phyloP scores from a whole-genome alignment of 163 green algal genomes.

The Scenedesmus sp. region DNA sequence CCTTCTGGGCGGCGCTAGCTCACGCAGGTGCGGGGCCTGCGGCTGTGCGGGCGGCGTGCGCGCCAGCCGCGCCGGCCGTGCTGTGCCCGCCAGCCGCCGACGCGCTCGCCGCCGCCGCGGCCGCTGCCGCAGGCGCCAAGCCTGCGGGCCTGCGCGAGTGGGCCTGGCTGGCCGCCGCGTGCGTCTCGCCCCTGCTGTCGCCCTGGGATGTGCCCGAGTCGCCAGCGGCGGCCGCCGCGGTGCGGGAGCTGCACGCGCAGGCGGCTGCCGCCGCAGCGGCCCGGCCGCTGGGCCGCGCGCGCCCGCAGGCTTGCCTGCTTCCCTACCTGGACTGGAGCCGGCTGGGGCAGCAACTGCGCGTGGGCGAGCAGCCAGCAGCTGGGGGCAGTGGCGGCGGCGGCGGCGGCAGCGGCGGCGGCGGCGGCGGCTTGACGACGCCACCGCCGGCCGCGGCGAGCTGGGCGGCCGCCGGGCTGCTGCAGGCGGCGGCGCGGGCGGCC shows the following conservation, averaged over 20 bases:
- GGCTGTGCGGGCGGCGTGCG: neutral
- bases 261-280: neutral
- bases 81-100: neutral
- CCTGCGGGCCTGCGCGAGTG: slow-evolving; percentile 22
- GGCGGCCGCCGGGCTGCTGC: neutral
- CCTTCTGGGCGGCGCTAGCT: slow-evolving; percentile 14
- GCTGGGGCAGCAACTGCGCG: slow-evolving; percentile 20
- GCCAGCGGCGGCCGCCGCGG: slow-evolving; percentile 8
- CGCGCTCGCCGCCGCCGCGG: no score
- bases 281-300: neutral
- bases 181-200: neutral
- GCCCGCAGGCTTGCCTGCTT: neutral
- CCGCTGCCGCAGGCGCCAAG: slow-evolving; percentile 16
- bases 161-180: slow-evolving; percentile 19
- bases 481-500: slow-evolving; percentile 11
- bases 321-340: slow-evolving; percentile 24
- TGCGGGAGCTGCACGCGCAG: neutral
- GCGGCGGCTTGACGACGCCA: neutral
- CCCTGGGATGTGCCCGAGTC: slow-evolving; percentile 24
- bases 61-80: neutral
- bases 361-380: neutral
- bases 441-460: slow-evolving; percentile 2
- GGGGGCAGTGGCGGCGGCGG: neutral
- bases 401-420: neutral
- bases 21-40: neutral